phyloP scores from a whole-genome alignment of 2,329 filamentous ascomycete genomes.

The Phaeomoniella chlamydospora region DNA sequence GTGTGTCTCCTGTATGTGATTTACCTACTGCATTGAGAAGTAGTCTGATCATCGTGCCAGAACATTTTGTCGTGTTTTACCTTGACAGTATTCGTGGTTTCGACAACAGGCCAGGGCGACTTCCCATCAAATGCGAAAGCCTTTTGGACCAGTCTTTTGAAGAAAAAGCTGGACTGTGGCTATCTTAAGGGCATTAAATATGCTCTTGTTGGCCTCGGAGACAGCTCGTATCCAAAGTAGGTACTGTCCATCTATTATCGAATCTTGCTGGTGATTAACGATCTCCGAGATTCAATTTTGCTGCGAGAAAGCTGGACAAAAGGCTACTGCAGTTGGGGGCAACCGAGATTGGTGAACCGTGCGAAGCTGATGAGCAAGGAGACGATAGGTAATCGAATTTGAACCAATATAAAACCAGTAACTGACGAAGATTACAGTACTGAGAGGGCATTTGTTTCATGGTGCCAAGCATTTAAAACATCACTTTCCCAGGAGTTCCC shows the following conservation, averaged over 20 bases:
- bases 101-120: constrained; percentile 90
- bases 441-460: constrained; percentile 68
- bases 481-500: constrained; percentile 55
- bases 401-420: too few relatives aligned
- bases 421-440: constrained; percentile 36
- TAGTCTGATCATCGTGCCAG: neutral
- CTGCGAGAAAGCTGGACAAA: constrained; percentile 74
- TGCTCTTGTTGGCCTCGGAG: constrained; percentile 79
- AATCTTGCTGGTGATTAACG: constrained; percentile 5
- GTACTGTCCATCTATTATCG: constrained; percentile 11
- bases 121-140: constrained; percentile 66
- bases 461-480: constrained; percentile 54
- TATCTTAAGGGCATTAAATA: constrained; percentile 59
- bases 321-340: constrained; percentile 75
- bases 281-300: constrained; percentile 67
- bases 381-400: constrained; percentile 78
- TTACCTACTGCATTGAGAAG: too few relatives aligned
- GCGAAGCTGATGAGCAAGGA: constrained; percentile 88
- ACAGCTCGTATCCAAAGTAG: constrained; percentile 86
- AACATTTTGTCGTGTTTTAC: constrained; percentile 17
- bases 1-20: constrained; percentile 53
- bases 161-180: constrained; percentile 58
- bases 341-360: constrained; percentile 56
- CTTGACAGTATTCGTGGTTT: constrained; percentile 56
- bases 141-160: constrained; percentile 76